Evolutionary conservation across 2,329 filamentous ascomycete genomes (phyloP), one percentile per base, ranked within the genome.

Genomic region (Curvularia spicifera): DNA sequence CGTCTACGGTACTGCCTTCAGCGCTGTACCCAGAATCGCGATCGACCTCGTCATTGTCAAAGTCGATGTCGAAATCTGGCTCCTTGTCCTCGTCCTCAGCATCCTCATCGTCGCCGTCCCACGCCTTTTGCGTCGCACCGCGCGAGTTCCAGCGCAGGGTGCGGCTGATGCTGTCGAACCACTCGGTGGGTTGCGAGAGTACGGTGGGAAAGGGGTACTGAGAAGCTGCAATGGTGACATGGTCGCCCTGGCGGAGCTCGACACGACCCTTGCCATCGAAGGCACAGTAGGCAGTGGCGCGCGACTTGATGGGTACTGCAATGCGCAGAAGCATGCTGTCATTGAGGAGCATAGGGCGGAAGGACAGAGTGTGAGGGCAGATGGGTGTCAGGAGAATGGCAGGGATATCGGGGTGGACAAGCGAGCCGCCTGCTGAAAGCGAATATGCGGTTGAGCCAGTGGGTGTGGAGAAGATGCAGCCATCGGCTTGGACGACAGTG

Each of bases 181-280:
- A 99, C 77, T 99, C 95, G 0, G 89, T 91, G 60, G 89, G 89
- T 63, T 90, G 91, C 64, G 92, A 90, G 57, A 96, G 91, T 43
- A 99, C 94, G 0, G 95, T 98, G 2, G 95, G 95, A 81, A 99
- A 98, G 0, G 95, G 95, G 72, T 97, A 99, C 75, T 96, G 93
- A 29, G 91, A 96, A 3, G 95, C 95, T 40, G 94, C 92, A 70
- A 99, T 95, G 60, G 94, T 97, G 75, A 99, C 95, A 70, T 94
- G 91, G 78, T 99, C 95, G 53, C 95, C 95, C 71, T 94, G 91
- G 62, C 89, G 89, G 35, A 99, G 87, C 78, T 99, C 94, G 43
- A 99, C 87, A 50, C 95, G 92, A 55, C 93, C 93, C 78, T 98
- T 99, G 77, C 95, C 95, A 74, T 99, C 95, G 75, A 99, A 99